phyloP scores from a whole-genome alignment of 345 rosid species.

The Citrus sinensis region DVS_A1.0 CM039166.1:25691001-25691500 shows the following conservation, averaged over 20 bases:
- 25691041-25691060: slow-evolving; percentile 81
- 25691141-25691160: slow-evolving; percentile 67
- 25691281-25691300: neutral
- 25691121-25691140: slow-evolving; percentile 86
- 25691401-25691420: too few species aligned
- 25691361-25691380: too few species aligned
- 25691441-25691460: too few species aligned
- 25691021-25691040: slow-evolving; percentile 70
- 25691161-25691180: slow-evolving; percentile 32
- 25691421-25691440: too few species aligned
- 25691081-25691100: slow-evolving; percentile 74
- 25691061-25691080: slow-evolving; percentile 83
- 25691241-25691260: neutral
- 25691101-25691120: slow-evolving; percentile 67
- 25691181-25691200: neutral
- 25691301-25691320: too few species aligned
- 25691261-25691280: neutral
- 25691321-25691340: too few species aligned
- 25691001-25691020: slow-evolving; percentile 90
- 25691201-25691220: neutral
- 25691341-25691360: too few species aligned
- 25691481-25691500: too few species aligned
- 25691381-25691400: too few species aligned
- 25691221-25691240: neutral
- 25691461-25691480: too few species aligned